Conservation (phyloP, 1,284 basidiomycete genomes). For the Cutaneotrichosporon cavernicola region DNA sequence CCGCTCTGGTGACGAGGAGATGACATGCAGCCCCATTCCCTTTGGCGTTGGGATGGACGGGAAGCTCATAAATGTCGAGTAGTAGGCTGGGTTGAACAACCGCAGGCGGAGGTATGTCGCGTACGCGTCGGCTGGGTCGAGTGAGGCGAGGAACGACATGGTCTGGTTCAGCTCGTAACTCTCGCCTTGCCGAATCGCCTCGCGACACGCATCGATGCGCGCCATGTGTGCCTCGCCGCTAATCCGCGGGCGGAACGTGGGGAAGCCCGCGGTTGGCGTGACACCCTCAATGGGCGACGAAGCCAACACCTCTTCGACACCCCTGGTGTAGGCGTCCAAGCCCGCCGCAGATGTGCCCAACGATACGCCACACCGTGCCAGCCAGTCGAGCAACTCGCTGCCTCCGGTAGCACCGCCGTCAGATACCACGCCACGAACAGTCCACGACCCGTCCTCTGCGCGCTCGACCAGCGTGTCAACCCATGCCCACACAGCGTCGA, state of each 20-base stretch:
- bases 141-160: conserved; percentile 59
- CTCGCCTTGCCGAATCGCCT: conserved; percentile 76
- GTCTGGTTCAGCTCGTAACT: conserved; percentile 97
- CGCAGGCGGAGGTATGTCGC: conserved; percentile 61
- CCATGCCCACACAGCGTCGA: conserved; percentile 53
- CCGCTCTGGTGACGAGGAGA: conserved; percentile 83
- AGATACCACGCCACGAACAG: conserved; percentile 49
- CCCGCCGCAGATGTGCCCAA: conserved; percentile 32
- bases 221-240: conserved; percentile 62
- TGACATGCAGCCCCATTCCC: conserved; percentile 64
- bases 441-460: conserved; percentile 52
- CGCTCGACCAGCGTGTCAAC: conserved; percentile 53
- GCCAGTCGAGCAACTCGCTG: conserved; percentile 38
- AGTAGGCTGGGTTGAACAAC: conserved; percentile 81
- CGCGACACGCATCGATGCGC: conserved; percentile 71
- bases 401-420: conserved; percentile 11
- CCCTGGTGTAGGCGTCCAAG: conserved; percentile 29
- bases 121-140: conserved; percentile 35
- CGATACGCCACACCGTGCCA: conserved; percentile 31
- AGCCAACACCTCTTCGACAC: conserved; percentile 18
- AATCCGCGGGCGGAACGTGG: conserved; percentile 45
- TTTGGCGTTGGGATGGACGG: conserved; percentile 48
- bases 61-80: conserved; percentile 78
- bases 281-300: not conserved
- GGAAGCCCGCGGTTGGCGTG: conserved; percentile 28